Evolutionary conservation across 2,329 filamentous ascomycete species (phyloP).

Genomic region (Penicillium sp.): DNA sequence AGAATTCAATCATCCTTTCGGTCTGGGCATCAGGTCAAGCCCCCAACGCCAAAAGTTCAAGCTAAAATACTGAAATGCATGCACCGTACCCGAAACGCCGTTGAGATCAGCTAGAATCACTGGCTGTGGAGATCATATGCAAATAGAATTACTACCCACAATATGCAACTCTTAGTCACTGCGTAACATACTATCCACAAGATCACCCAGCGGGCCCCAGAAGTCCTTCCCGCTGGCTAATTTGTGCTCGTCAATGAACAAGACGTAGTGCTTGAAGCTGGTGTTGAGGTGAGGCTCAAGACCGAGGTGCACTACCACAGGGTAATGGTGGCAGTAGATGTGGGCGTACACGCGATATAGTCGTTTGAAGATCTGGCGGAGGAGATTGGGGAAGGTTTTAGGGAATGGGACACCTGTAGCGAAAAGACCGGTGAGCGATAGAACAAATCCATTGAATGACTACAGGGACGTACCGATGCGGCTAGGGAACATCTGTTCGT

Average conservation of each 20-base stretch:
- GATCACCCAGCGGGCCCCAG: slow-evolving; percentile 90
- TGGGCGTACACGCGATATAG: slow-evolving; percentile 98
- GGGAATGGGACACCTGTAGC: slow-evolving; percentile 81
- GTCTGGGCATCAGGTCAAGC: background rate
- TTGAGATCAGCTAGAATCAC: slow-evolving; percentile 9
- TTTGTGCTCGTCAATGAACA: slow-evolving; percentile 96
- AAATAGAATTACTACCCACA: slow-evolving; percentile 5
- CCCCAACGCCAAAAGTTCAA: slow-evolving; percentile 10
- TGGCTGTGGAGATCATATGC: slow-evolving; percentile 5
- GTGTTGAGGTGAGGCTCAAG: slow-evolving; percentile 97
- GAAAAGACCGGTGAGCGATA: slow-evolving; percentile 14
- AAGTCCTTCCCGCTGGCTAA: slow-evolving; percentile 93
- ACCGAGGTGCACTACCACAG: slow-evolving; percentile 89
- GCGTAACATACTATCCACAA: slow-evolving; percentile 96
- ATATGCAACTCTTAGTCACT: slow-evolving; percentile 64
- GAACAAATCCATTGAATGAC: background rate
- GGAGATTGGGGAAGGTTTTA: slow-evolving; percentile 81
- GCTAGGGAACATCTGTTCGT: slow-evolving; percentile 91
- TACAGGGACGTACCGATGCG: slow-evolving; percentile 65
- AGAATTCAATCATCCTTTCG: slow-evolving; percentile 1
- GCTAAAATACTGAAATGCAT: slow-evolving; percentile 20
- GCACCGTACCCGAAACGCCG: slow-evolving; percentile 23
- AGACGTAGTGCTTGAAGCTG: slow-evolving; percentile 98
- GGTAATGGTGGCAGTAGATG: slow-evolving; percentile 99
- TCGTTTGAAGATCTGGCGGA: slow-evolving; percentile 97